phyloP scores from a whole-genome alignment of 805 yeast species.

The Kuraishia ogatae region DNA sequence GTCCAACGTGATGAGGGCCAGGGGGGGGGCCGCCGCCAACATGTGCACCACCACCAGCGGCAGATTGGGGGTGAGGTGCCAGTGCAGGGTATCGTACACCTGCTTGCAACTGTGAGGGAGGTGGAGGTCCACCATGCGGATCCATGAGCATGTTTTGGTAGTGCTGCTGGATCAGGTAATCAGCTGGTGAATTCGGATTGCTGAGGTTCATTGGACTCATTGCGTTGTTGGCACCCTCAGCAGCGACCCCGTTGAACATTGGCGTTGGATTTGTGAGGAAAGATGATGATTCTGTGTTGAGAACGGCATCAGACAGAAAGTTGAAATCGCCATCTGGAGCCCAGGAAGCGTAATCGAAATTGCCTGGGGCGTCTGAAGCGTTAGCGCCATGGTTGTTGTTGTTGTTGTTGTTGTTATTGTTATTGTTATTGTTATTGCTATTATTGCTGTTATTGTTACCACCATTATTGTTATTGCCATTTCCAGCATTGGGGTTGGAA shows the following conservation, averaged over 20 bases:
- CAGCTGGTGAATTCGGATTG: conserved; percentile 19
- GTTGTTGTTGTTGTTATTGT: conserved; percentile 1
- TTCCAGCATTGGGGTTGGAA: background rate
- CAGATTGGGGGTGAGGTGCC: conserved; percentile 10
- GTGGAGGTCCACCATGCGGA: conserved; percentile 6
- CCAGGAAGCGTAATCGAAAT: conserved; percentile 20
- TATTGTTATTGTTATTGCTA: conserved; percentile 1
- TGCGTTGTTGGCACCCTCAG: conserved; percentile 1
- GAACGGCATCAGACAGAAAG: conserved; percentile 12
- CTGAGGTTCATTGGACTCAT: conserved; percentile 18
- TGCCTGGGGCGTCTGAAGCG: conserved; percentile 1
- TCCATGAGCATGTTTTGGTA: conserved; percentile 23
- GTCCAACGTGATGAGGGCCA: background rate
- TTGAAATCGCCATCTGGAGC: conserved; percentile 20
- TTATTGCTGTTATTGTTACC: background rate
- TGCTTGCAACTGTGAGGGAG: conserved; percentile 7
- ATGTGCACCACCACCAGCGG: background rate
- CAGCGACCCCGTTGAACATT: conserved; percentile 6
- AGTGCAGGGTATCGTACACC: background rate
- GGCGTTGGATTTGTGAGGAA: conserved; percentile 3
- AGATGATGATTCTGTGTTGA: conserved; percentile 10
- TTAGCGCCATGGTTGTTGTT: background rate
- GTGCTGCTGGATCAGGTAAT: conserved; percentile 24
- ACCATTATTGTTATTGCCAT: background rate
- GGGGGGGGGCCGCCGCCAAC: background rate